A percentile compares a stretch with the other conserved stretches of the same genome.
phyloP scores from a whole-genome alignment of 768 basidiomycete species.

The Hericium rajendrae region DNA sequence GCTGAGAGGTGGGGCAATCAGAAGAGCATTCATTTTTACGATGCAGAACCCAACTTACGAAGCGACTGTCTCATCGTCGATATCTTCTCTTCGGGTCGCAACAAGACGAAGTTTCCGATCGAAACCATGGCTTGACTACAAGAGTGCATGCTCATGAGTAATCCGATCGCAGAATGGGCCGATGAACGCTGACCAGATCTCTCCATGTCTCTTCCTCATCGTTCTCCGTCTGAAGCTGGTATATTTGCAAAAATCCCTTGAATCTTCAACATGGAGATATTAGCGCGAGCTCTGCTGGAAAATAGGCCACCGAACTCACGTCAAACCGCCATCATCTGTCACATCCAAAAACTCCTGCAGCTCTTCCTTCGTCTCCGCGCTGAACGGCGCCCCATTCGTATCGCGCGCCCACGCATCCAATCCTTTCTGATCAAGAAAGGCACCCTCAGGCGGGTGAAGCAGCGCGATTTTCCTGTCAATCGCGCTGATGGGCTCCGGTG shows the following conservation, averaged over 20 bases:
- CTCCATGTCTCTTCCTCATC: conserved; percentile 82
- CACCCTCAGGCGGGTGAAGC: conserved; percentile 28
- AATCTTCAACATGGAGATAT: conserved; percentile 32
- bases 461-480: conserved; percentile 6
- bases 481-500: conserved; percentile 17
- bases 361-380: conserved; percentile 70
- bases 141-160: neutral
- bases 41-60: neutral
- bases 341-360: conserved; percentile 61
- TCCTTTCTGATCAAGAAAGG: conserved; percentile 49
- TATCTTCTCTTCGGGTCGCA: conserved; percentile 27
- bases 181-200: conserved; percentile 47
- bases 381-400: conserved; percentile 77
- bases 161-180: too few relatives aligned
- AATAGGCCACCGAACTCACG: conserved; percentile 36
- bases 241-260: conserved; percentile 75
- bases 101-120: conserved; percentile 56
- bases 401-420: conserved; percentile 70
- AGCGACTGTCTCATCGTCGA: conserved; percentile 34
- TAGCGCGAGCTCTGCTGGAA: neutral
- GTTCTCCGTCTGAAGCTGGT: conserved; percentile 77
- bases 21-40: neutral
- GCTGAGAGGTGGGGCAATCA: neutral
- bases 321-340: conserved; percentile 59
- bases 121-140: conserved; percentile 66